Evolutionary conservation across 139 green algal genomes (phyloP).

Genomic region (Closterium sp.): DNA sequence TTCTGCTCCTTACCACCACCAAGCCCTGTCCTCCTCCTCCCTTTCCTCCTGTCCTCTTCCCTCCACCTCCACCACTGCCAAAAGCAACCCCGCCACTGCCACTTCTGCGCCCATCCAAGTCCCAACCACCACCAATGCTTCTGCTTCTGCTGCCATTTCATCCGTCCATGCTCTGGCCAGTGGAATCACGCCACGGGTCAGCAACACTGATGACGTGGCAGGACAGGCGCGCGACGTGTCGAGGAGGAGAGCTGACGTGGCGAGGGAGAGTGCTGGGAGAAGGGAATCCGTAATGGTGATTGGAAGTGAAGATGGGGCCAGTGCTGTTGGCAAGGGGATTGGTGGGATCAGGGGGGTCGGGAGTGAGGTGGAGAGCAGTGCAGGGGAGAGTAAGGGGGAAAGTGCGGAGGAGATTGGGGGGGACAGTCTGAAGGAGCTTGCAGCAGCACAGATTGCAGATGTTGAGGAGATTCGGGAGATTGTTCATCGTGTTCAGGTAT

Average conservation of each 20-base stretch:
- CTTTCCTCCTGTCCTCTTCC: not conserved
- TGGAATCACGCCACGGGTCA: no score
- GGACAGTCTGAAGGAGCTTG: not conserved
- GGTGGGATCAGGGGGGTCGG: not conserved
- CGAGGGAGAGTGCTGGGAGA: not conserved
- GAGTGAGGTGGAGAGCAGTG: not conserved
- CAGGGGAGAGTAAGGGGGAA: not conserved
- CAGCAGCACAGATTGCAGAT: not conserved
- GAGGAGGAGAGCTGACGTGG: not conserved
- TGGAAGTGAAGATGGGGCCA: not conserved
- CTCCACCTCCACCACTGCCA: not conserved
- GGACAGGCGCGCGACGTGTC: not conserved
- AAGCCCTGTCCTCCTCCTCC: not conserved
- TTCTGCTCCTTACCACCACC: not conserved
- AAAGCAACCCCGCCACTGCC: not conserved
- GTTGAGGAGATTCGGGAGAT: not conserved
- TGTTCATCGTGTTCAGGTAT: not conserved
- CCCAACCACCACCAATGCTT: not conserved
- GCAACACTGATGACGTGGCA: no score
- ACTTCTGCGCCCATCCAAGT: not conserved
- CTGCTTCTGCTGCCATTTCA: no score
- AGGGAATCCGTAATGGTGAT: not conserved
- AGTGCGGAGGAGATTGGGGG: not conserved
- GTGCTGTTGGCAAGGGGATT: not conserved
- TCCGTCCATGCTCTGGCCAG: no score